Evolutionary conservation across 2,329 filamentous ascomycete species (phyloP).

Genomic region (Cercospora zeina): DNA sequence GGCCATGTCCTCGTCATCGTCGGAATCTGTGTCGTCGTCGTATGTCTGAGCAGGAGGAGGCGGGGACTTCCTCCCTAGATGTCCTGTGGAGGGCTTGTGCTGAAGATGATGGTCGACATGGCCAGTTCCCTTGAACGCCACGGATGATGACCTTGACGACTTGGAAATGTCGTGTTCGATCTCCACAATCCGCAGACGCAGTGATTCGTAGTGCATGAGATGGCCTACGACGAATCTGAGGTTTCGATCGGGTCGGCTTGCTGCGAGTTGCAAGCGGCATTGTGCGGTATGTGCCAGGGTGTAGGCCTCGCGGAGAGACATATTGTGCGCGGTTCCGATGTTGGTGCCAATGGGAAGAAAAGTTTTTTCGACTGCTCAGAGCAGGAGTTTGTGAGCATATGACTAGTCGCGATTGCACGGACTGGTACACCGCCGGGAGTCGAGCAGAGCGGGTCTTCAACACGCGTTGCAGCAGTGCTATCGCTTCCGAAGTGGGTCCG

Average conservation of each 20-base stretch:
- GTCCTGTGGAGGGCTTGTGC: constrained; percentile 30
- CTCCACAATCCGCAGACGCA: constrained; percentile 41
- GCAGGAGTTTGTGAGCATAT: constrained; percentile 13
- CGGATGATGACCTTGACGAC: constrained; percentile 26
- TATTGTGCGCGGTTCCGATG: constrained; percentile 18
- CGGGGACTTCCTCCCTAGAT: constrained; percentile 33
- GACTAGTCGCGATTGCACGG: constrained; percentile 5
- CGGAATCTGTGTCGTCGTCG: constrained; percentile 28
- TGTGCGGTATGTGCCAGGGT: constrained; percentile 40
- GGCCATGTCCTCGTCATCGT: constrained; percentile 26
- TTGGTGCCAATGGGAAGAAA: constrained; percentile 4
- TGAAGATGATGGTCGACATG: constrained; percentile 28
- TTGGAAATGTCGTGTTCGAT: constrained; percentile 40
- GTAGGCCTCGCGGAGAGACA: constrained; percentile 42
- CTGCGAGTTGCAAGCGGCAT: constrained; percentile 40
- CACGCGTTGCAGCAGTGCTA: constrained; percentile 1
- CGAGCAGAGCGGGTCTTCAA: constrained; percentile 4
- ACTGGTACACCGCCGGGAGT: constrained; percentile 1
- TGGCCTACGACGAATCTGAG: constrained; percentile 42
- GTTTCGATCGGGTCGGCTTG: constrained; percentile 39
- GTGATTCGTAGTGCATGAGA: constrained; percentile 40
- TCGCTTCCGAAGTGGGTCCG: constrained; percentile 8
- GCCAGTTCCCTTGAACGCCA: constrained; percentile 35
- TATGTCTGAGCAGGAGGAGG: constrained; percentile 28
- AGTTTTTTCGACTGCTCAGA: constrained; percentile 18